Percentiles rank a stretch among this genome's conserved stretches.
These are phyloP conservation scores for Favolaschia claudopus DNA, from an alignment of 768 basidiomycete species.

Conservation along the genomic window DNA sequence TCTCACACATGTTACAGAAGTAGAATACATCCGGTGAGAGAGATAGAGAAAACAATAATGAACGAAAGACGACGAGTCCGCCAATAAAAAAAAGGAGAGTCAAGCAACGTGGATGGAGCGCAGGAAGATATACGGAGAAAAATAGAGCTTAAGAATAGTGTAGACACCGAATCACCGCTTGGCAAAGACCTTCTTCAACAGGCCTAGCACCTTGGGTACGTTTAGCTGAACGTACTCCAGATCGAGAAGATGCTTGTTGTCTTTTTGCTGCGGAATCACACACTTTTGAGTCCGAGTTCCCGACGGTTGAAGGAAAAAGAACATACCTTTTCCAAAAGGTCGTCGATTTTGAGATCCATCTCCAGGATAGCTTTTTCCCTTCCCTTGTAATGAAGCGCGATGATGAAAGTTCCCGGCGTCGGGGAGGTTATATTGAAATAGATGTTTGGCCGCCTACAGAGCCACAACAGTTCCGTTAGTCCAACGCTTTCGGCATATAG, in stretches of 20 bases:
- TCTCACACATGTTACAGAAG: constrained; percentile 30
- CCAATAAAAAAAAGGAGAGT: constrained; percentile 19
- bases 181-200: constrained; percentile 93
- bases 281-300: not conserved
- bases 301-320: not conserved
- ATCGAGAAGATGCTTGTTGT: constrained; percentile 95
- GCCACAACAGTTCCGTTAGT: constrained; percentile 1
- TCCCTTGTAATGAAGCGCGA: constrained; percentile 98
- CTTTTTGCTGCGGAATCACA: constrained; percentile 81
- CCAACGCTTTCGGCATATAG: constrained; percentile 17
- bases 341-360: constrained; percentile 99
- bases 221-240: constrained; percentile 98
- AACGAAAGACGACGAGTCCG: constrained; percentile 17
- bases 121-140: constrained; percentile 9
- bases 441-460: constrained; percentile 91
- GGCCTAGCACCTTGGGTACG: constrained; percentile 91
- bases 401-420: constrained; percentile 97
- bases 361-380: constrained; percentile 98
- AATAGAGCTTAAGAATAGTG: constrained; percentile 39
- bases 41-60: constrained; percentile 7
- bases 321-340: constrained; percentile 92
- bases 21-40: constrained; percentile 26
- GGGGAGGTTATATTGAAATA: constrained; percentile 99
- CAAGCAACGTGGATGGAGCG: too few relatives aligned
- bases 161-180: constrained; percentile 66